Base-by-base conservation (phyloP, 352 stramenopile species). In the Pythium dissimile region DNA sequence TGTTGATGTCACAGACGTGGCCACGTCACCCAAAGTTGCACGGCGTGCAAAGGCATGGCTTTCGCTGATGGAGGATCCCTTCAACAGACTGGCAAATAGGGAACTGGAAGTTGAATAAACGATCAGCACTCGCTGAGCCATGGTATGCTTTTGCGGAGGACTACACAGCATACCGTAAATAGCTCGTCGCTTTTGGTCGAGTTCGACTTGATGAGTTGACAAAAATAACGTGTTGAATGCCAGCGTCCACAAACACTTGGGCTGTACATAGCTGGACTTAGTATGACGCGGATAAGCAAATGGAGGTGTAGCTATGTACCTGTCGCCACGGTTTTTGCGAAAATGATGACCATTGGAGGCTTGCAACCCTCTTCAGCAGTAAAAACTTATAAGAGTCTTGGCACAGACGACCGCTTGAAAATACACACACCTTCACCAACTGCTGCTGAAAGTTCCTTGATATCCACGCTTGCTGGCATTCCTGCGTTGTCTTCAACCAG, bases 181-280 rank as follows among this genome's bases (percentile, higher is more conserved):
- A 90, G 11, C 69, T 50, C 27, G 62, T 66, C 27, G 73, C 75
- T 38, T 75, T 64, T 24, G 65, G 32, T 9, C 61, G 71, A 23
- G 74, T 71, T 39, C 56, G 61, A n/a, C 41, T 68, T 1, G 57
- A 66, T 8, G 80, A 78, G 39, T 71, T 86, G 43, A 88, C 45
- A 46, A 73, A 90, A 43, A 84, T 78, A 13, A 90, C 72, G 21
- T 79, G 76, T 24, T 67, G 44, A 18, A 69, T 60, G 12, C 76
- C 80, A 32, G 71, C 75, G 7, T 66, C 66, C 7, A 76, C 67
- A 61, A 90, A 59, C 47, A 84, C 65, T 59, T 70, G 69, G 27
- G 73, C 80, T 88, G 46, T 20, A 20, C 34, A 34, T 20, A 23
- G 4, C 15, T 23, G 6, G 12, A 50, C 20, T 41, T 41, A 41